These are phyloP conservation scores for Aspergillus ellipticus DNA, from an alignment of 495 filamentous ascomycete genomes.

Conservation along the genomic window DNA sequence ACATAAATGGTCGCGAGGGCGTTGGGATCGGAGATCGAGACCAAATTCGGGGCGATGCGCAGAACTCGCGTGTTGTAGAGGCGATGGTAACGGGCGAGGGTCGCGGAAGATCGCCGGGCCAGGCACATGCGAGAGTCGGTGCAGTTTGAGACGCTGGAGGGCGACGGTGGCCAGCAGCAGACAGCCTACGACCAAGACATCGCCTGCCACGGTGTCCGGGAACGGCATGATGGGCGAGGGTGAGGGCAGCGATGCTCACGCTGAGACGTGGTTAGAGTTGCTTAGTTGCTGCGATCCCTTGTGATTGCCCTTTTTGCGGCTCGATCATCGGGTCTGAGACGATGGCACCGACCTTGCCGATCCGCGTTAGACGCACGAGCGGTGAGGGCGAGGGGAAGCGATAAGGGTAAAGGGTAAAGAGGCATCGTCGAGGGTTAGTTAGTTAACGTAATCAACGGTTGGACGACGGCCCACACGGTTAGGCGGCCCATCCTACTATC, in stretches of 20 bases:
- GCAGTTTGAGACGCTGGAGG: not conserved
- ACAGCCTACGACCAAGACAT: not conserved
- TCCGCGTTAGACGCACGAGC: not conserved
- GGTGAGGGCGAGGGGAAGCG: not conserved
- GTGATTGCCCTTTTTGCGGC: not conserved
- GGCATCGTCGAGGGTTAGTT: no score
- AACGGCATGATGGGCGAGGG: not conserved
- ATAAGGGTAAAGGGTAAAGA: no score
- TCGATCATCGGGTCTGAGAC: not conserved
- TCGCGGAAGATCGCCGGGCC: not conserved
- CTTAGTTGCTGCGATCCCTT: not conserved
- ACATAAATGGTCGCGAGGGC: slow-evolving; percentile 1
- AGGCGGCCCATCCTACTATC: no score
- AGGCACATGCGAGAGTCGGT: not conserved
- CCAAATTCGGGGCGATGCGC: slow-evolving; percentile 2
- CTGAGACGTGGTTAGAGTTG: no score
- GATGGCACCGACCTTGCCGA: not conserved
- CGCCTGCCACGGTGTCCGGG: not conserved
- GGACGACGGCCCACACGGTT: no score
- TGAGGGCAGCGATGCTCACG: no score
- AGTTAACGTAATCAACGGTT: no score
- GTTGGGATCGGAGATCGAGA: slow-evolving; percentile 3
- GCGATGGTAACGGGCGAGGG: not conserved
- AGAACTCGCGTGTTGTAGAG: not conserved
- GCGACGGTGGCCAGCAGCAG: not conserved